These are phyloP conservation scores for Pichia cabralensis DNA, from an alignment of 805 yeast species.

Conservation along the genomic window DNA sequence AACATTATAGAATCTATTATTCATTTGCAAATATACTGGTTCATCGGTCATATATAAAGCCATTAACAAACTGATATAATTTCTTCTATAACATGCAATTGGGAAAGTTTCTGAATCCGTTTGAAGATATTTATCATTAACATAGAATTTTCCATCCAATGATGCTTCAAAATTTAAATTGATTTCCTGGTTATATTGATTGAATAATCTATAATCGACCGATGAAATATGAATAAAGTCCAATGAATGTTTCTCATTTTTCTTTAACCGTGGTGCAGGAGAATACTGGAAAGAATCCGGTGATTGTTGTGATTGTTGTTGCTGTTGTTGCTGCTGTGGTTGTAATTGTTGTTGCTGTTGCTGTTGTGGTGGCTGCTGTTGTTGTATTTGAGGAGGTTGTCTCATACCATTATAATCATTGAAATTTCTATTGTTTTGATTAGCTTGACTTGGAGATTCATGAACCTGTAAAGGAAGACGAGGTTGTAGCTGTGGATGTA, in stretches of 20 bases:
- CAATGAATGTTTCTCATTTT: not conserved
- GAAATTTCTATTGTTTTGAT: too few species aligned
- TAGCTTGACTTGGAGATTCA: too few species aligned
- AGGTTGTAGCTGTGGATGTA: too few species aligned
- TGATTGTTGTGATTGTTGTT: too few species aligned
- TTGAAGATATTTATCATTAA: constrained; percentile 10
- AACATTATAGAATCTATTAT: constrained; percentile 4
- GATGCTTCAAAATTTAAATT: constrained; percentile 2
- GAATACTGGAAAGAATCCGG: too few species aligned
- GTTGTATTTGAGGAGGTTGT: too few species aligned
- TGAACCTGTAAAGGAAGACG: too few species aligned
- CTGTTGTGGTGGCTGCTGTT: not conserved
- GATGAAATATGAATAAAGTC: not conserved
- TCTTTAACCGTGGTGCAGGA: not conserved
- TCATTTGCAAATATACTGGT: constrained; percentile 5
- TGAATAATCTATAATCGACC: not conserved
- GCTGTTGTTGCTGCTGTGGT: not conserved
- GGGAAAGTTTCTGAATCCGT: constrained; percentile 7
- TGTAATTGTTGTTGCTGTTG: not conserved
- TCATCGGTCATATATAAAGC: constrained; percentile 6
- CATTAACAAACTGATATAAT: constrained; percentile 8
- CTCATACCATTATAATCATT: too few species aligned
- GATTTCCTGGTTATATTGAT: not conserved
- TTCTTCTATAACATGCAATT: constrained; percentile 18
- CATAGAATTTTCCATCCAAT: constrained; percentile 15